Evolutionary conservation across 2,329 filamentous ascomycete species (phyloP).

Genomic region (Graphiopsis chlorocephala): DNA sequence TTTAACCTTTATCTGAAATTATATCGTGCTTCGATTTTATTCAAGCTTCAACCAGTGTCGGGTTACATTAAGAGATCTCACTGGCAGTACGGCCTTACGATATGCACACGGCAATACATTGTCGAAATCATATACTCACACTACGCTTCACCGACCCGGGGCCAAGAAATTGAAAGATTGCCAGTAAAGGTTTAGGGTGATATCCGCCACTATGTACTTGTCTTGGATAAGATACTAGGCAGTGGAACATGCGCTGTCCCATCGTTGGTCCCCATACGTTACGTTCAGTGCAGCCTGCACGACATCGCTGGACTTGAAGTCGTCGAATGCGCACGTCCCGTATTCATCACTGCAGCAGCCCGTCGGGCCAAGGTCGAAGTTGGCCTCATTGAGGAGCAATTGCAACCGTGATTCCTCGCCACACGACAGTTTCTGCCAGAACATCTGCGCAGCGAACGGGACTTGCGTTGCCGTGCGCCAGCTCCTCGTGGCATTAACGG

Average conservation of each 20-base stretch:
- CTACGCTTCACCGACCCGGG: too few relatives aligned
- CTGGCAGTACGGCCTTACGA: neutral
- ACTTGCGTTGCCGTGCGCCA: neutral
- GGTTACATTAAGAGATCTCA: neutral
- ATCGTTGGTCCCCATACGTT: neutral
- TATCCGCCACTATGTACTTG: neutral
- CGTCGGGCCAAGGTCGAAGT: neutral
- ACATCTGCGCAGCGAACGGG: conserved; percentile 1
- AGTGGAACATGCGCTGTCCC: neutral
- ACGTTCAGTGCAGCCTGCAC: neutral
- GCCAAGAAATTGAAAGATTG: neutral
- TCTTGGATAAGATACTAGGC: neutral
- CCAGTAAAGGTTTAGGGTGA: neutral
- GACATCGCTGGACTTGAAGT: neutral
- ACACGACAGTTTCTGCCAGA: neutral
- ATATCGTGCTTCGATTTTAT: neutral
- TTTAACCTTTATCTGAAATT: neutral
- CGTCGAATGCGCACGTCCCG: neutral
- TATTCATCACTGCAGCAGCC: conserved; percentile 1
- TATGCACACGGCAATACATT: too few relatives aligned
- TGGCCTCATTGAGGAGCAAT: neutral
- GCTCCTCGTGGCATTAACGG: neutral
- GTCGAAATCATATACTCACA: too few relatives aligned
- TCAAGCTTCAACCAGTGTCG: neutral
- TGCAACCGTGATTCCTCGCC: neutral